These are phyloP conservation scores for Vigna trinervia DNA, from an alignment of 306 rosid genomes.

Conservation along the genomic window DNA sequence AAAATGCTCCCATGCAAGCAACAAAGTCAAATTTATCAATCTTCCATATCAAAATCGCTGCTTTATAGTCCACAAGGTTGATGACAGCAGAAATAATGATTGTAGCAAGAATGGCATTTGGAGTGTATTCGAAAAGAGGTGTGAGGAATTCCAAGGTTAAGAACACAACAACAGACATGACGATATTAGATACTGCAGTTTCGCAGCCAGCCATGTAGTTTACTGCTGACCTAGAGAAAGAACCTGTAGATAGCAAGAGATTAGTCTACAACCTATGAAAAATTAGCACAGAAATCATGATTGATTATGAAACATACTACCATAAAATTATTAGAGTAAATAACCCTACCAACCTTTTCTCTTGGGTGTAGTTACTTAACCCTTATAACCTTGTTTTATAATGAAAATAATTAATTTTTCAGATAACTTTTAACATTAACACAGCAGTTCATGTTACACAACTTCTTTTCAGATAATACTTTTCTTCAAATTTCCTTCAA, in stretches of 20 bases:
- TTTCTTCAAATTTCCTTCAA: too few relatives aligned
- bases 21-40: constrained; percentile 90
- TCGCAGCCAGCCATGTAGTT: constrained; percentile 90
- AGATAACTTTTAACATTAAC: neutral
- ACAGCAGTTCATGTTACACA: neutral
- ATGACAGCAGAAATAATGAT: constrained; percentile 92
- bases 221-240: constrained; percentile 94
- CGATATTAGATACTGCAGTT: constrained; percentile 86
- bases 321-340: neutral
- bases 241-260: constrained; percentile 59
- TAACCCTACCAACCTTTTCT: neutral
- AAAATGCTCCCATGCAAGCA: constrained; percentile 98
- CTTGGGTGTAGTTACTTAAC: neutral
- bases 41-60: constrained; percentile 91
- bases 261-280: constrained; percentile 21
- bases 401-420: neutral
- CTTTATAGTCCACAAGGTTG: constrained; percentile 78
- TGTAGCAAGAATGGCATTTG: constrained; percentile 84
- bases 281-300: constrained; percentile 5
- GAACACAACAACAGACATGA: constrained; percentile 86
- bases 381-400: neutral
- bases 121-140: constrained; percentile 93
- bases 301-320: constrained; percentile 1
- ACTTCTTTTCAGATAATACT: too few relatives aligned
- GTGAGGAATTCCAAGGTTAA: constrained; percentile 81